Evolutionary conservation across 179 eudicot genomes (phyloP).

Genomic region (Corrigiola litoralis): DNA sequence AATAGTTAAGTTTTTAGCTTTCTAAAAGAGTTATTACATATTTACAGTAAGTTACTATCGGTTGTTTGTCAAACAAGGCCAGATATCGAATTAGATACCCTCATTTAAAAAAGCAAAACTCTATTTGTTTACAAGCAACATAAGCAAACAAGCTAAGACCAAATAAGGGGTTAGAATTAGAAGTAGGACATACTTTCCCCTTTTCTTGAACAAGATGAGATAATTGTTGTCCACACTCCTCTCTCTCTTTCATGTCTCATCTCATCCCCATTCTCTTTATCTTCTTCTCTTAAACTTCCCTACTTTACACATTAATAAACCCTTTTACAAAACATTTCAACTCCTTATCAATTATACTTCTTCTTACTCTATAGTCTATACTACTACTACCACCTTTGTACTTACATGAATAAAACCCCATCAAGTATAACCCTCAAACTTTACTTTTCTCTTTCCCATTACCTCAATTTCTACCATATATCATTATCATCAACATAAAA

Average conservation of each 20-base stretch:
- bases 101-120: too few species aligned
- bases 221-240: constrained; percentile 39
- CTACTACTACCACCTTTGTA: neutral
- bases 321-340: neutral
- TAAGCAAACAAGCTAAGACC: too few species aligned
- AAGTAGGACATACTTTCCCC: constrained; percentile 13
- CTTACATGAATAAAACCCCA: neutral
- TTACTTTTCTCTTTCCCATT: too few species aligned
- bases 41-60: too few species aligned
- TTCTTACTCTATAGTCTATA: too few species aligned
- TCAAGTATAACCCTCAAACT: neutral
- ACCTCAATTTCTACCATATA: too few species aligned
- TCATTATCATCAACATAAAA: too few species aligned
- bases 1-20: too few species aligned
- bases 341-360: constrained; percentile 14
- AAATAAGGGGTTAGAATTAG: neutral
- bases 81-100: too few species aligned
- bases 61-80: too few species aligned
- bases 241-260: constrained; percentile 25
- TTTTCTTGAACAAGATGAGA: constrained; percentile 14
- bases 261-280: constrained; percentile 24
- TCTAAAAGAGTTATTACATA: too few species aligned
- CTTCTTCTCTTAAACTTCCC: constrained; percentile 8
- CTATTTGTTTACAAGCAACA: too few species aligned
- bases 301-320: neutral